Base-by-base conservation (phyloP, 139 green algal species). In the Picochlorum sp. region DNA sequence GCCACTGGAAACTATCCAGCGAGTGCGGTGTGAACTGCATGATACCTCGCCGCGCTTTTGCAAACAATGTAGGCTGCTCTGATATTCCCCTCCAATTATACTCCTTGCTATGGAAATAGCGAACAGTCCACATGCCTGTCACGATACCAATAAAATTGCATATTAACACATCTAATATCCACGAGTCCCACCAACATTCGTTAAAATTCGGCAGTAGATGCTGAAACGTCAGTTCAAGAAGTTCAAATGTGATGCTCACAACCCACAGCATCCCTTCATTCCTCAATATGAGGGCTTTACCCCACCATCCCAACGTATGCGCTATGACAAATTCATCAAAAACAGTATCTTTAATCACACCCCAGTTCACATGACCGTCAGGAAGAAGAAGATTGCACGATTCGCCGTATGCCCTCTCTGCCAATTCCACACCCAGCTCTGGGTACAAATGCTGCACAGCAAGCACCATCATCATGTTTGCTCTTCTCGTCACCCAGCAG, bases 151-250 rank as follows among this genome's bases (percentile, higher is more conserved):
- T 57, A 11, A 69, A 66, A 69, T 97, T 97, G 84, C 91, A 97
- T 21, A 89, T 58, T 1, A 69, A 66, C 10, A 91, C 83, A 62
- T 97, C 91, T 67, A 97, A 78, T 21, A 97, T 72, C 86, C 90
- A 93, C 56, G 65, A 83, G 73, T 97, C 90, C 86, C 90, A 96
- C 91, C 91, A 97, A 75, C 91, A 97, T 79, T 97, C 91, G 65
- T 95, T 95, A 80, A 97, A 97, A 76, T 97, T 97, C 58, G 87
- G 88, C 46, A 97, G 74, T 80, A 86, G 85, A 74, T 97, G 91
- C 74, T 89, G 73, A 64, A 87, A 75, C 18, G 78, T 85, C 26
- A 80, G 45, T 74, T 88, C 82, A 61, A 80, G 80, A 15, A 88
- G 62, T 64, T 88, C 82, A 64, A 87, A 88, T 6, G 51, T 56